Percentiles rank a stretch among this genome's conserved stretches.
These are phyloP conservation scores for Chaetomiaceae sp. DNA, from an alignment of 2,329 filamentous ascomycete genomes.

Conservation along the genomic window DNA sequence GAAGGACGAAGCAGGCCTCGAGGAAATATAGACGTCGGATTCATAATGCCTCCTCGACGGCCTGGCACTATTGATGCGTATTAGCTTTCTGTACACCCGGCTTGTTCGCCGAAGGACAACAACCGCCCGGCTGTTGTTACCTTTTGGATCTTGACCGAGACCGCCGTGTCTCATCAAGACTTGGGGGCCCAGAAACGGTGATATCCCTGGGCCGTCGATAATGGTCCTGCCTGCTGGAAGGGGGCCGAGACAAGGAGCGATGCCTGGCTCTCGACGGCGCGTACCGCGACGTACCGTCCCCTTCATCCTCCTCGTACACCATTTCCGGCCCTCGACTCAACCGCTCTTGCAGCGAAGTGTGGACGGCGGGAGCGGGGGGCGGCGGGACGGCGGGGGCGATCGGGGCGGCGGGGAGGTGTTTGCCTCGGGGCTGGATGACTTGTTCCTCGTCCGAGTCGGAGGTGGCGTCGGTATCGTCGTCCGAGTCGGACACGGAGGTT, in stretches of 20 bases:
- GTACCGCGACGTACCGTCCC: constrained; percentile 23
- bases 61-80: constrained; percentile 19
- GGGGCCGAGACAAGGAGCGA: constrained; percentile 23
- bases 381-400: constrained; percentile 30
- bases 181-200: constrained; percentile 18
- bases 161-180: constrained; percentile 32
- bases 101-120: not conserved
- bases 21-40: constrained; percentile 32
- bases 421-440: constrained; percentile 23
- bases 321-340: constrained; percentile 23
- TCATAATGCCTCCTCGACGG: constrained; percentile 27
- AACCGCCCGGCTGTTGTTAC: constrained; percentile 5
- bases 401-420: constrained; percentile 13
- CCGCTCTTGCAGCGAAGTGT: constrained; percentile 21
- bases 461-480: constrained; percentile 37
- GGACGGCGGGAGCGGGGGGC: constrained; percentile 4
- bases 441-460: constrained; percentile 34
- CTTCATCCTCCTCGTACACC: constrained; percentile 25
- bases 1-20: constrained; percentile 31
- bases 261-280: constrained; percentile 18
- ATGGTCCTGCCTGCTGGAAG: constrained; percentile 19
- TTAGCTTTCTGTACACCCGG: constrained; percentile 17
- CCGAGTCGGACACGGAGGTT: constrained; percentile 37
- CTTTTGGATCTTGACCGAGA: constrained; percentile 27
- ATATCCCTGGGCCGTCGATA: constrained; percentile 22